Conservation (phyloP, 257 asterid species). For the Prunella vulgaris region DNA sequence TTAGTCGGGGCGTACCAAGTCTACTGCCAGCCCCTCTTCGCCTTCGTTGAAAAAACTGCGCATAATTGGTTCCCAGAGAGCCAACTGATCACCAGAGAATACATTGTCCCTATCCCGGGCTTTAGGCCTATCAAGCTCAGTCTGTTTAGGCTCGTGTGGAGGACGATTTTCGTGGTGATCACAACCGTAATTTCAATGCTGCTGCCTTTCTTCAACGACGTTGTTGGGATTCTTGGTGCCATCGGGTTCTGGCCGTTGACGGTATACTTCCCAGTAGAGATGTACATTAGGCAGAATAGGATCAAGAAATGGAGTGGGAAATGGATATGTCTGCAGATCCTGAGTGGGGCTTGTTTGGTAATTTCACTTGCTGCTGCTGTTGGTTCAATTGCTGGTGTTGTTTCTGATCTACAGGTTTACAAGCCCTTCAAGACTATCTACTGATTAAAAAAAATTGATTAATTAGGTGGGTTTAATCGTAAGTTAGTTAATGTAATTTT, state of each 20-base stretch:
- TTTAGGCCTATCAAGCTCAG: conserved; percentile 16
- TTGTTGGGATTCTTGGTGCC: conserved; percentile 47
- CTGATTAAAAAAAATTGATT: conserved; percentile 11
- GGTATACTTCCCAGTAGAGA: conserved; percentile 47
- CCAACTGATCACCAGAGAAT: conserved; percentile 33
- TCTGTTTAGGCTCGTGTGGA: conserved; percentile 40
- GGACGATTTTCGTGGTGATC: conserved; percentile 30
- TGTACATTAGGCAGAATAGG: conserved; percentile 32
- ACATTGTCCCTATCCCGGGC: conserved; percentile 25
- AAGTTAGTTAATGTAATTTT: too few relatives aligned
- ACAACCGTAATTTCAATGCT: conserved; percentile 43
- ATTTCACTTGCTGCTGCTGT: conserved; percentile 47
- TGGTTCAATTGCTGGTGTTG: conserved; percentile 53
- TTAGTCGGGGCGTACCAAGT: conserved; percentile 57
- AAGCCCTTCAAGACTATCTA: conserved; percentile 37
- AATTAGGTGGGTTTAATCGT: too few relatives aligned
- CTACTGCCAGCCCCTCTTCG: conserved; percentile 42
- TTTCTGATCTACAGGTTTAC: conserved; percentile 27
- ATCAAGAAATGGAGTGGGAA: conserved; percentile 32
- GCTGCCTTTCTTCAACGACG: conserved; percentile 44
- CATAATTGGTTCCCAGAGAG: conserved; percentile 22
- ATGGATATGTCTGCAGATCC: conserved; percentile 37
- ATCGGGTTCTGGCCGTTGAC: conserved; percentile 43
- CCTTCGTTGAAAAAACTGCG: conserved; percentile 30
- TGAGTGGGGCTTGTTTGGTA: conserved; percentile 36